phyloP scores from a whole-genome alignment of 345 rosid genomes.

The Salix dunnii region DNA sequence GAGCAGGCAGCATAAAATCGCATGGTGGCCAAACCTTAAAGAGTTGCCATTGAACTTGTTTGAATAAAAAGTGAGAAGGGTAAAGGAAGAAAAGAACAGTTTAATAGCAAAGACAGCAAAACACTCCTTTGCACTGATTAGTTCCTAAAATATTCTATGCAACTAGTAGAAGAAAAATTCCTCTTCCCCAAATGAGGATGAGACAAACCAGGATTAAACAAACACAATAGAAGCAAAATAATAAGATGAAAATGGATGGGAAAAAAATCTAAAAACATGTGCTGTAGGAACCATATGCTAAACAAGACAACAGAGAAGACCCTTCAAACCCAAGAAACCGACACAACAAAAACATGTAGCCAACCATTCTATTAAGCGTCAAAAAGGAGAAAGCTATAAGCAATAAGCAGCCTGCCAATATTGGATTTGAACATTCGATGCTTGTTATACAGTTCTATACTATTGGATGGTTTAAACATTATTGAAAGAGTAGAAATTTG shows the following conservation, averaged over 20 bases:
- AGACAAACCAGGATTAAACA: background rate
- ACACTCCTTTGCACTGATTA: background rate
- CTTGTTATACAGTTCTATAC: background rate
- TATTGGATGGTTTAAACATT: background rate
- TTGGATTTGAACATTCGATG: background rate
- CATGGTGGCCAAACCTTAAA: background rate
- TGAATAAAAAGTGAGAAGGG: background rate
- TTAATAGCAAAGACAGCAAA: background rate
- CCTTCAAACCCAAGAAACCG: background rate
- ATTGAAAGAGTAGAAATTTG: background rate
- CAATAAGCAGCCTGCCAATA: background rate
- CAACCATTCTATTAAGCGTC: background rate
- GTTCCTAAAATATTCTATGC: background rate
- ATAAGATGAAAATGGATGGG: background rate
- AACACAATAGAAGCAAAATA: background rate
- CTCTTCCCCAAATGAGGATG: background rate
- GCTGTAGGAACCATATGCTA: background rate
- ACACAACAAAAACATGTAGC: background rate
- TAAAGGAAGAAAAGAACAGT: background rate
- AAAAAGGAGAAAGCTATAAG: background rate
- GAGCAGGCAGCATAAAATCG: background rate
- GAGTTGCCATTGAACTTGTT: background rate
- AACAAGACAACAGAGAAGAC: background rate
- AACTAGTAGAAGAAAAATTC: background rate
- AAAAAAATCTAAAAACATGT: background rate